phyloP scores from a whole-genome alignment of 73 alveolate species.

The Tetrahymena elliotti region DNA sequence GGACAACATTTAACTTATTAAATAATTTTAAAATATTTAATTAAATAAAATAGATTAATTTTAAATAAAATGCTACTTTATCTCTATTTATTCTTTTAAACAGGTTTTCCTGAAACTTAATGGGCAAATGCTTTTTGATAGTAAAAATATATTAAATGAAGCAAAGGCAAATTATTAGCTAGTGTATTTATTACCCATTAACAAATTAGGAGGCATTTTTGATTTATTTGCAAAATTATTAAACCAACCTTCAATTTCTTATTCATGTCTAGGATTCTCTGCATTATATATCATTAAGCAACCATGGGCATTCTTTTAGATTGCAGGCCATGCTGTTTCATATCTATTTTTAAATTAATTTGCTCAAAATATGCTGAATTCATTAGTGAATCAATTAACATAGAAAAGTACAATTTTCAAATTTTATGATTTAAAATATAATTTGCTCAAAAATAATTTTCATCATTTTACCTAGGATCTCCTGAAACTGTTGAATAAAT shows the following conservation, averaged over 20 bases:
- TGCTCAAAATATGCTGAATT: background rate
- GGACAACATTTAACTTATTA: slow-evolving; percentile 46
- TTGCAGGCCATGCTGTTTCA: slow-evolving; percentile 76
- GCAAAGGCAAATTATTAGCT: background rate
- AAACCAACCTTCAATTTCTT: slow-evolving; percentile 54
- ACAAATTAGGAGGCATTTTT: slow-evolving; percentile 54
- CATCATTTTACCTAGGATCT: slow-evolving; percentile 11
- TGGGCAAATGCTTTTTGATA: slow-evolving; percentile 16
- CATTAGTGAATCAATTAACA: background rate
- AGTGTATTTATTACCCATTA: slow-evolving; percentile 42
- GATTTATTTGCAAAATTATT: slow-evolving; percentile 59
- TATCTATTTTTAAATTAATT: slow-evolving; percentile 15
- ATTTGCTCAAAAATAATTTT: background rate
- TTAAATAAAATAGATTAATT: slow-evolving; percentile 35
- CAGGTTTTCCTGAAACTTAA: slow-evolving; percentile 30
- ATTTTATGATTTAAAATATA: background rate
- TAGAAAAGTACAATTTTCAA: background rate
- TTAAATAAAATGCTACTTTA: background rate
- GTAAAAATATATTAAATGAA: background rate
- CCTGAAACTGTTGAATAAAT: background rate
- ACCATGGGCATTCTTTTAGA: slow-evolving; percentile 59
- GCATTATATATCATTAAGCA: slow-evolving; percentile 63
- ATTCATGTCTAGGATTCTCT: slow-evolving; percentile 52
- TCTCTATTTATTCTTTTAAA: slow-evolving; percentile 2
- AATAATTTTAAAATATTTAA: slow-evolving; percentile 18